Conservation (phyloP, 352 stramenopile species). For the Globisporangium cylindrosporum region DNA sequence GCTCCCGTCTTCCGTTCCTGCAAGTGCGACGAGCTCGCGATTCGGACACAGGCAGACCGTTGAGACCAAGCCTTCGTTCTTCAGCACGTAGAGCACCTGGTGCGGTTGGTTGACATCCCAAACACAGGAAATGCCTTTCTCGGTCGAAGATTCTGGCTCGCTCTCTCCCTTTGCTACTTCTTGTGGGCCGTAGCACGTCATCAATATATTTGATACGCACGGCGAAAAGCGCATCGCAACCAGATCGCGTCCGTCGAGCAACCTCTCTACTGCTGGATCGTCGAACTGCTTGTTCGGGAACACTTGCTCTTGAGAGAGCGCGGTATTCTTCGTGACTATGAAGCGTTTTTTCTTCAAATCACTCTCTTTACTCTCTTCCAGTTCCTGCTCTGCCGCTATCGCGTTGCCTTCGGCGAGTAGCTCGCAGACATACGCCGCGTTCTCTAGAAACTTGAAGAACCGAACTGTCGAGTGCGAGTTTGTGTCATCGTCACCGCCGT, state of each 20-base stretch:
- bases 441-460: slow-evolving; percentile 66
- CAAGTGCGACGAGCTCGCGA: slow-evolving; percentile 52
- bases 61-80: slow-evolving; percentile 44
- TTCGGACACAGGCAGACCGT: slow-evolving; percentile 40
- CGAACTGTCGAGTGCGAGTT: slow-evolving; percentile 32
- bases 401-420: slow-evolving; percentile 51
- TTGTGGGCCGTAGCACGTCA: slow-evolving; percentile 35
- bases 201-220: slow-evolving; percentile 43
- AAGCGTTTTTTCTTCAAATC: slow-evolving; percentile 12
- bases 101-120: slow-evolving; percentile 65
- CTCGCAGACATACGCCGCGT: slow-evolving; percentile 57
- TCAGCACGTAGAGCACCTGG: slow-evolving; percentile 39
- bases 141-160: slow-evolving; percentile 15
- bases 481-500: slow-evolving; percentile 19
- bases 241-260: slow-evolving; percentile 33
- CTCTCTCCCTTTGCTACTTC: slow-evolving; percentile 5
- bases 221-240: slow-evolving; percentile 46
- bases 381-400: slow-evolving; percentile 20
- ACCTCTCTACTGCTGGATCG: slow-evolving; percentile 25
- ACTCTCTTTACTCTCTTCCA: slow-evolving; percentile 11
- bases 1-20: slow-evolving; percentile 57
- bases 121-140: slow-evolving; percentile 57
- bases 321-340: slow-evolving; percentile 7
- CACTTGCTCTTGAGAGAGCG: slow-evolving; percentile 26
- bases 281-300: slow-evolving; percentile 36